Evolutionary conservation across 2,329 filamentous ascomycete genomes (phyloP).

Genomic region (Verticillium nubilum): DNA sequence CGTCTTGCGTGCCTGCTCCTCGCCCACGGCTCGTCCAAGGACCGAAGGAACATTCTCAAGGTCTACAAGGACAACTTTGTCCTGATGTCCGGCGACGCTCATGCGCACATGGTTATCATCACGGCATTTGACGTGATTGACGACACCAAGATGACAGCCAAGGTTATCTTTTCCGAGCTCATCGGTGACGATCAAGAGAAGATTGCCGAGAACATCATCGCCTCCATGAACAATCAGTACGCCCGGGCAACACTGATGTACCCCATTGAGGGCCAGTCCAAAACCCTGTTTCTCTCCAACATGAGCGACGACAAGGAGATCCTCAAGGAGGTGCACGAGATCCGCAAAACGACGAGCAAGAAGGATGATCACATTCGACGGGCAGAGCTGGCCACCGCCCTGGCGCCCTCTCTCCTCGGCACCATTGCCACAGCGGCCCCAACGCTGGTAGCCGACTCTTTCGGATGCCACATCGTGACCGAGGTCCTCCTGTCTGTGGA

Average conservation of each 20-base stretch:
- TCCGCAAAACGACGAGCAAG: slow-evolving; percentile 82
- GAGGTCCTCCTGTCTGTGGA: slow-evolving; percentile 74
- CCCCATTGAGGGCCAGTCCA: slow-evolving; percentile 66
- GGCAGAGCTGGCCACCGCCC: slow-evolving; percentile 66
- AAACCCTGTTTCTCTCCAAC: slow-evolving; percentile 53
- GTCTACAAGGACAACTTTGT: slow-evolving; percentile 87
- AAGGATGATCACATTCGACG: slow-evolving; percentile 77
- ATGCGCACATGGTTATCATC: slow-evolving; percentile 78
- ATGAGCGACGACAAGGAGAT: slow-evolving; percentile 64
- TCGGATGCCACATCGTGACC: slow-evolving; percentile 80
- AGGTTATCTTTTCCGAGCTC: slow-evolving; percentile 82
- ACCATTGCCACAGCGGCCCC: slow-evolving; percentile 64
- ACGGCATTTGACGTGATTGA: slow-evolving; percentile 88
- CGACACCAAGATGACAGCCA: slow-evolving; percentile 83
- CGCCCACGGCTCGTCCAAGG: slow-evolving; percentile 83
- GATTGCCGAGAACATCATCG: slow-evolving; percentile 58
- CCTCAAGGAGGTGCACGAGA: slow-evolving; percentile 70
- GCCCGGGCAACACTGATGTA: slow-evolving; percentile 69
- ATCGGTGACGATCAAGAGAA: slow-evolving; percentile 64
- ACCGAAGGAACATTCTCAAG: slow-evolving; percentile 82
- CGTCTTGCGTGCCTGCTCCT: slow-evolving; percentile 76
- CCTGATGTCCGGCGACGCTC: slow-evolving; percentile 72
- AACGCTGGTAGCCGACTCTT: slow-evolving; percentile 67
- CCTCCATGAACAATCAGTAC: slow-evolving; percentile 59
- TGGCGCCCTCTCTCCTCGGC: slow-evolving; percentile 71